Base-by-base conservation (phyloP, 495 filamentous ascomycete genomes). In the Xylaria curta region DNA sequence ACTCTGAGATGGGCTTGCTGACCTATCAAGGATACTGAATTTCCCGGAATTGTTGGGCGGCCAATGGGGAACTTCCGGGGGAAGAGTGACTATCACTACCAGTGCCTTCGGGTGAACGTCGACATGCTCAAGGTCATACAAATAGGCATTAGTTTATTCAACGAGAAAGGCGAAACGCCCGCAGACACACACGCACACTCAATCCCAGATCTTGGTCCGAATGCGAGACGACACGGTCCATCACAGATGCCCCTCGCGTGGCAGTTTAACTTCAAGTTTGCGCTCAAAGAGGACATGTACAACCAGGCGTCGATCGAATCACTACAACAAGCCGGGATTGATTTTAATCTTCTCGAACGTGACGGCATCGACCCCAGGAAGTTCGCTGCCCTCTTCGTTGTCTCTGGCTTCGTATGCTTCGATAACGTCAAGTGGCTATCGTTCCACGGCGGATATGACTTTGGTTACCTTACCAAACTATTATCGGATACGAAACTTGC, bases 181-280 rank as follows among this genome's bases (percentile, higher is more conserved):
- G 93, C 92, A 12, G 87, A 90, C 36, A 31, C 28, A 4, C 89
- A 87, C 71, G 87, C 86, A 9, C 76, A 69, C 51, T 85, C 89
- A 42, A 89, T 93, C 72, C 82, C 84, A 80, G 87, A 81, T 75
- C 49, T 60, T 19, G 82, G 82, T 19, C 70, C 74, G 4, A 79
- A 72, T 19, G 70, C 74, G 46, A 79, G 80, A 72, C 78, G 83
- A 62, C 84, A 85, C 68, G 81, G 80, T 70, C 85, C 92, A 60
- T 82, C 88, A 8, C 88, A 90, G 33, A 87, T 92, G 40, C 94
- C 94, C 12, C 95, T 91, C 75, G 97, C 96, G 24, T 99, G 96
- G 96, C 94, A 97, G 73, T 99, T 99, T 87, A 98, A 99, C 84
- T 99, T 99, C 83, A 93, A 95, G 75, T 99, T 98, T 79, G 94